Percentiles rank a stretch among this genome's conserved stretches.
Evolutionary conservation across 495 filamentous ascomycete genomes (phyloP).

Genomic region (Choiromyces venosus): DNA sequence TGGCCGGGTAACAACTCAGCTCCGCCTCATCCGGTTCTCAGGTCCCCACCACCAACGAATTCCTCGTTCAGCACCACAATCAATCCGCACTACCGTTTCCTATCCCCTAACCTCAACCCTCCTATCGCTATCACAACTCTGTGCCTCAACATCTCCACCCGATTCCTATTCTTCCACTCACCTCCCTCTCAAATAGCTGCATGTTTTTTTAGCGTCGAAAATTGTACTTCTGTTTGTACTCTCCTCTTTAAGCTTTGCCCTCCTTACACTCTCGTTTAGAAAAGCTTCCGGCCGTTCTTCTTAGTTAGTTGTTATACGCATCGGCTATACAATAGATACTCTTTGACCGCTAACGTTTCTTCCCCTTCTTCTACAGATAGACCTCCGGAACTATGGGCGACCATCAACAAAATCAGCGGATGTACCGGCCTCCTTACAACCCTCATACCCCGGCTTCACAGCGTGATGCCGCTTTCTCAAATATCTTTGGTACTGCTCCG

Average conservation of each 20-base stretch:
- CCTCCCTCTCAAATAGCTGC: constrained; percentile 20
- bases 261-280: constrained; percentile 12
- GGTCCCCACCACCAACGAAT: constrained; percentile 28
- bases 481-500: constrained; percentile 87
- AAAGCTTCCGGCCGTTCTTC: constrained; percentile 3
- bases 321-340: constrained; percentile 5
- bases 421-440: constrained; percentile 32
- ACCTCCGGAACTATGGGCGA: constrained; percentile 32
- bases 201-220: constrained; percentile 37
- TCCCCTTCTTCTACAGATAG: constrained; percentile 23
- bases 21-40: background rate
- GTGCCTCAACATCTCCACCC: constrained; percentile 23
- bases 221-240: constrained; percentile 36
- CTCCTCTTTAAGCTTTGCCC: constrained; percentile 21
- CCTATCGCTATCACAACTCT: constrained; percentile 25
- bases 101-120: constrained; percentile 35
- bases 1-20: background rate
- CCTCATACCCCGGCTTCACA: constrained; percentile 48
- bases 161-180: background rate
- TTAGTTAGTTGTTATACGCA: background rate
- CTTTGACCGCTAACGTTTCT: constrained; percentile 20
- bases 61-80: constrained; percentile 12
- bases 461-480: constrained; percentile 90
- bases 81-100: constrained; percentile 29
- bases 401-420: constrained; percentile 37